phyloP scores from a whole-genome alignment of 768 basidiomycete genomes.

The Tricholoma sp. region DNA sequence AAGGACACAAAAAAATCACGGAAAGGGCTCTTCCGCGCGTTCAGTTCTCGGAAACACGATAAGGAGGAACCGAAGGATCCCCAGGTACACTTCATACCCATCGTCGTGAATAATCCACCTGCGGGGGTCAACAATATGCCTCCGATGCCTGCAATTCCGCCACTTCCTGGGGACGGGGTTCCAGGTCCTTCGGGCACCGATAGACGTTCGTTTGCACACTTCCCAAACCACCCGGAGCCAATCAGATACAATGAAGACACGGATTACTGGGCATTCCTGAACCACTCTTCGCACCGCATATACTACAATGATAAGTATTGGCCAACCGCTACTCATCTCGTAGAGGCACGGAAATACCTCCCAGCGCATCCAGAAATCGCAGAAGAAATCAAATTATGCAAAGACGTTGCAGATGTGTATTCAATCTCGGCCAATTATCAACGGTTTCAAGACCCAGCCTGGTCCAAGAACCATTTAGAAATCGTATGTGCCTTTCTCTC shows the following conservation, averaged over 20 bases:
- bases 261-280: constrained; percentile 48
- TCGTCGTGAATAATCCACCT: constrained; percentile 4
- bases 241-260: constrained; percentile 40
- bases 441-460: constrained; percentile 45
- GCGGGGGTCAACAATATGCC: neutral
- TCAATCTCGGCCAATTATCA: constrained; percentile 25
- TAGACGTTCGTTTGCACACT: neutral
- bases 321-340: constrained; percentile 70
- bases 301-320: constrained; percentile 49
- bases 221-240: constrained; percentile 11
- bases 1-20: constrained; percentile 27
- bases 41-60: constrained; percentile 26
- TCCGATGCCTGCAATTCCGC: constrained; percentile 4
- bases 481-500: constrained; percentile 32
- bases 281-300: constrained; percentile 61
- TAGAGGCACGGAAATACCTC: constrained; percentile 69
- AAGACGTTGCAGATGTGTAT: constrained; percentile 32
- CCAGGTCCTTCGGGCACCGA: neutral
- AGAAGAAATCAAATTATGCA: constrained; percentile 46
- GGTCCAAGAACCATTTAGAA: constrained; percentile 46
- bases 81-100: constrained; percentile 21
- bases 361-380: constrained; percentile 46
- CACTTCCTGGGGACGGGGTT: neutral
- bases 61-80: constrained; percentile 8
- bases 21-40: constrained; percentile 42